Percentiles rank a stretch among this genome's conserved stretches.
These are phyloP conservation scores for Calonectria honghensis DNA, from an alignment of 2,329 filamentous ascomycete genomes.

Conservation along the genomic window DNA sequence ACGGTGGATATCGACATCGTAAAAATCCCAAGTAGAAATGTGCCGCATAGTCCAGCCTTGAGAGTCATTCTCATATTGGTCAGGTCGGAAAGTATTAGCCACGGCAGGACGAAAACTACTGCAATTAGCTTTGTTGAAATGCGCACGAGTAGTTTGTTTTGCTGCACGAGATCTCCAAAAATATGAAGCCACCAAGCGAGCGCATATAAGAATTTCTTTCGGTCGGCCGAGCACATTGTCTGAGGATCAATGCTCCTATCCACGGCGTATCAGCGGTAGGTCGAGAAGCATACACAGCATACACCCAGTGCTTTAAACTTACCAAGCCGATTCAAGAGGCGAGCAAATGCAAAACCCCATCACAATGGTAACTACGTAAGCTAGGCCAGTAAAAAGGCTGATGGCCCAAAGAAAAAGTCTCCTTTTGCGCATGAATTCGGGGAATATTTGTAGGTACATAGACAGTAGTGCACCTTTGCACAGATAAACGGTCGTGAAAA, in stretches of 20 bases:
- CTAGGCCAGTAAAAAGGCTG: not conserved
- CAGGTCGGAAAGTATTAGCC: not conserved
- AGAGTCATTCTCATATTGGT: not conserved
- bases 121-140: not conserved
- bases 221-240: not conserved
- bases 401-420: not conserved
- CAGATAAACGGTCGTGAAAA: not conserved
- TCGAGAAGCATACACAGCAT: not conserved
- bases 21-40: not conserved
- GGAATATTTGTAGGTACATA: constrained; percentile 6
- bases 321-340: constrained; percentile 5
- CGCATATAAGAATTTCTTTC: not conserved
- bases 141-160: not conserved
- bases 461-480: not conserved
- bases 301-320: not conserved
- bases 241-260: not conserved
- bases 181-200: not conserved
- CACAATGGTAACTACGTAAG: not conserved
- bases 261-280: not conserved
- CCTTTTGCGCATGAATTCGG: constrained; percentile 10
- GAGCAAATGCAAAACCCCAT: not conserved
- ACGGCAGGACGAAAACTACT: not conserved
- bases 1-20: not conserved
- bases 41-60: not conserved
- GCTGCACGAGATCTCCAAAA: not conserved